Evolutionary conservation across 2,329 filamentous ascomycete species (phyloP), one percentile per base, ranked within the genome.

Genomic region (Ambrosiella cleistominuta): DNA sequence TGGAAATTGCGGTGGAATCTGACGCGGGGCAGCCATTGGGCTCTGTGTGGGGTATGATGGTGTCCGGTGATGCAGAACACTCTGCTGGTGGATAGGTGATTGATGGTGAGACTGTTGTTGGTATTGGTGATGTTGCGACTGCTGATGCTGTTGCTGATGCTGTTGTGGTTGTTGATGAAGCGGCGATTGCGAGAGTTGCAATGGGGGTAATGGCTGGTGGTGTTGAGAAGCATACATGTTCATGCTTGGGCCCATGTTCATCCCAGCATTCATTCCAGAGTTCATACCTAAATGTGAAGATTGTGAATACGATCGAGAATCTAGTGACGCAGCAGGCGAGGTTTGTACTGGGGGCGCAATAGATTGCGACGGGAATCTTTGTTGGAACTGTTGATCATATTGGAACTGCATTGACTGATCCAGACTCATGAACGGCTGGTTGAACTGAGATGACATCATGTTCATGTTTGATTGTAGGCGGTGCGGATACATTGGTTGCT

Each of bases 301-400:
- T 45, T 68, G 67, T 40, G 66, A 64, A 15, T 70, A 67, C 50
- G 71, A 72, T 51, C 68, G 66, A 42, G 15, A 53, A 15, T 58
- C 56, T 19, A 56, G 58, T 27, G 58, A 39, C 15, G 54, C 38
- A 6, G 54, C 49, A 7, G 27, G 40, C 39, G 37, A 35, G n/a
- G 40, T 40, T 38, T 49, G 38, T 7, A 51, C n/a, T 15, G 13
- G 39, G 8, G 38, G 38, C 38, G 44, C 15, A 15, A 49, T 27
- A 11, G 56, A 52, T 15, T 55, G 56, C 38, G 51, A n/a, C 7
- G 45, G 59, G 17, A 51, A 60, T 35, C 52, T 51, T 15, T 50
- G 59, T 39, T 37, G 44, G 8, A 52, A 58, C n/a, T 19, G 37
- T 27, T 60, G 59, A 9, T 39, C 52, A 51, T 58, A 57, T 13